Conservation (phyloP, 2,329 filamentous ascomycete species). For the Orbilia oligospora region DNA sequence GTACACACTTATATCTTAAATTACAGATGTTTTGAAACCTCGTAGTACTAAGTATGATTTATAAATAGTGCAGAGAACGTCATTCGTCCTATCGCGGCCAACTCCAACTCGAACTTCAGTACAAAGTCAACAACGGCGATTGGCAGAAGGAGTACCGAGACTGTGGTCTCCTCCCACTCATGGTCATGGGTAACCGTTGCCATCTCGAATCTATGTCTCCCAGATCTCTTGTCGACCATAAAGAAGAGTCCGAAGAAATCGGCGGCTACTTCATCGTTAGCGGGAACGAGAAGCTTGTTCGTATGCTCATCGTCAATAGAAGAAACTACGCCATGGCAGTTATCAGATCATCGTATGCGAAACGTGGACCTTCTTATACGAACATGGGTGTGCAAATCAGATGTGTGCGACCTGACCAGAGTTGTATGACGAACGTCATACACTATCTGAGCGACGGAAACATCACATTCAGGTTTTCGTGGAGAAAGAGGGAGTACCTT, state of each 20-base stretch:
- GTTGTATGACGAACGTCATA: slow-evolving; percentile 95
- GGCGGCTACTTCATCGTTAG: slow-evolving; percentile 98
- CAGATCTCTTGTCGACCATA: slow-evolving; percentile 82
- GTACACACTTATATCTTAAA: slow-evolving; percentile 23
- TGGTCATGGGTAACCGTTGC: slow-evolving; percentile 87
- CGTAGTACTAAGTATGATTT: not conserved
- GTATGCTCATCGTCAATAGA: slow-evolving; percentile 88
- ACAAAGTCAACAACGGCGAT: slow-evolving; percentile 87
- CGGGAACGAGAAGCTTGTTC: slow-evolving; percentile 95
- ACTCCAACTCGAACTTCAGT: slow-evolving; percentile 86
- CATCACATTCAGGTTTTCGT: slow-evolving; percentile 96
- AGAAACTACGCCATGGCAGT: slow-evolving; percentile 97
- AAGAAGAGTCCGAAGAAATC: slow-evolving; percentile 96
- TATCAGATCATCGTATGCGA: slow-evolving; percentile 87
- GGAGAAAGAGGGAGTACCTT: slow-evolving; percentile 97
- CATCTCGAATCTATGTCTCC: slow-evolving; percentile 90
- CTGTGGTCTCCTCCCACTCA: slow-evolving; percentile 89
- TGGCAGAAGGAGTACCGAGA: slow-evolving; percentile 86
- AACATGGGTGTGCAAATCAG: slow-evolving; percentile 91
- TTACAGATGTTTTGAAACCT: not conserved
- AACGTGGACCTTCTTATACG: slow-evolving; percentile 88
- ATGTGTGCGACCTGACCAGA: slow-evolving; percentile 95
- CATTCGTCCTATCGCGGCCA: slow-evolving; percentile 92
- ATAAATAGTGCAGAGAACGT: slow-evolving; percentile 80
- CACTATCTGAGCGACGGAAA: slow-evolving; percentile 97